Evolutionary conservation across 1,284 basidiomycete species (phyloP).

Genomic region (Tetrapyrgos nigripes): DNA sequence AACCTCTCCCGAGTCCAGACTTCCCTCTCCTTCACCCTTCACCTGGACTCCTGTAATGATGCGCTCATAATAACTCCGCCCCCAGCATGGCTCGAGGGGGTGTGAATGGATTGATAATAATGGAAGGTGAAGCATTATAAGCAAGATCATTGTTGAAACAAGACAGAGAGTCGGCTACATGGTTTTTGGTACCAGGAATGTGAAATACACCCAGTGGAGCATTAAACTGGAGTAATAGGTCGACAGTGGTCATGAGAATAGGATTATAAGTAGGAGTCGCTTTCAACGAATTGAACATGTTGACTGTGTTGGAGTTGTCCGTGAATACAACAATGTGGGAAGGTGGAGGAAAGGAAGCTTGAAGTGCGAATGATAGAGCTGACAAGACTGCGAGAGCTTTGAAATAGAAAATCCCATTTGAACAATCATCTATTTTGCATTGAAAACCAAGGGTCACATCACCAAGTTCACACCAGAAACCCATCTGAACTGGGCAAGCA

Average conservation of each 20-base stretch:
- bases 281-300: conserved; percentile 31
- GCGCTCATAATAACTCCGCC: conserved; percentile 22
- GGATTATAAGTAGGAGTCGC: too few species aligned
- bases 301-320: conserved; percentile 31
- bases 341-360: conserved; percentile 21
- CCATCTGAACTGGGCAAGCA: not conserved
- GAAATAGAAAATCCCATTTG: conserved; percentile 32
- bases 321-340: conserved; percentile 21
- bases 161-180: conserved; percentile 33
- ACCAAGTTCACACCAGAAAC: not conserved
- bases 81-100: conserved; percentile 33
- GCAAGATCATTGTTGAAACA: not conserved
- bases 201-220: conserved; percentile 29
- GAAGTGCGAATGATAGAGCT: conserved; percentile 28
- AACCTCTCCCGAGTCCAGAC: conserved; percentile 28
- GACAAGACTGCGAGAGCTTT: too few species aligned
- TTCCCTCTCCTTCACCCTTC: conserved; percentile 15
- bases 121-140: not conserved
- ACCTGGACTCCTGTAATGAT: conserved; percentile 2
- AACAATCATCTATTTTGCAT: not conserved
- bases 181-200: conserved; percentile 28
- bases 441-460: too few species aligned
- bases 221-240: conserved; percentile 15
- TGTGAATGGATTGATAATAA: conserved; percentile 18
- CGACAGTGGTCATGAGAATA: conserved; percentile 17